These are phyloP conservation scores for Pluteus cervinus DNA, from an alignment of 768 basidiomycete genomes.

Conservation along the genomic window DNA sequence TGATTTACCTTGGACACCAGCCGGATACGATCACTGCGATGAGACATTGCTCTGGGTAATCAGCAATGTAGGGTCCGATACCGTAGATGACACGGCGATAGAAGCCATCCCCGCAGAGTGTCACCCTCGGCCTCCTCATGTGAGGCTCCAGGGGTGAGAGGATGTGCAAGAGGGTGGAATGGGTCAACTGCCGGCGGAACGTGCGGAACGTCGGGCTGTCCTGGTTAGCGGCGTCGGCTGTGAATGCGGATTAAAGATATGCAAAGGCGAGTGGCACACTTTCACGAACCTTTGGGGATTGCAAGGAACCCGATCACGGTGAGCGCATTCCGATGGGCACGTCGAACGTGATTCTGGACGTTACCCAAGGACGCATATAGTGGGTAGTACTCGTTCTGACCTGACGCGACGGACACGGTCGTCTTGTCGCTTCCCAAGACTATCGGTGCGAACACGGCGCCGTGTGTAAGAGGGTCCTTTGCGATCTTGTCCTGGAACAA, in stretches of 20 bases:
- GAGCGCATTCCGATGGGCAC: slow-evolving; percentile 5
- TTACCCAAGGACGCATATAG: slow-evolving; percentile 11
- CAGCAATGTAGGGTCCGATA: slow-evolving; percentile 29
- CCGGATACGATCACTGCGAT: slow-evolving; percentile 9
- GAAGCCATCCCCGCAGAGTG: slow-evolving; percentile 21
- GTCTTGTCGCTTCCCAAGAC: no score
- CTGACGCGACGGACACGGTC: slow-evolving; percentile 3
- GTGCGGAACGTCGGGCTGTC: slow-evolving; percentile 6
- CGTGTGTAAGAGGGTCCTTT: no score
- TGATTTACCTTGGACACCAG: slow-evolving; percentile 19
- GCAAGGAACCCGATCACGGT: slow-evolving; percentile 4
- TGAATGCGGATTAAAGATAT: no score
- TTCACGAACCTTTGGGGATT: slow-evolving; percentile 4
- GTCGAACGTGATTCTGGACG: slow-evolving; percentile 7
- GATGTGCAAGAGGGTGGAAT: slow-evolving; percentile 12
- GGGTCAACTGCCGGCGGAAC: slow-evolving; percentile 11
- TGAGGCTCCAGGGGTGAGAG: slow-evolving; percentile 11
- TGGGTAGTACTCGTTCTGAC: slow-evolving; percentile 14
- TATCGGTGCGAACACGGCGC: no score
- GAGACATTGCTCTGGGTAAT: slow-evolving; percentile 27
- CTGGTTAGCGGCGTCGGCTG: background rate
- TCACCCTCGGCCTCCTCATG: slow-evolving; percentile 18
- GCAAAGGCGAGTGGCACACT: no score
- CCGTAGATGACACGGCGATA: slow-evolving; percentile 21
- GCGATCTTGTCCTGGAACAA: slow-evolving; percentile 1